Percentiles rank a stretch among this genome's conserved stretches.
These are phyloP conservation scores for Populus hybrid DNA, from an alignment of 441 rosid species.

Conservation along the genomic window DNA sequence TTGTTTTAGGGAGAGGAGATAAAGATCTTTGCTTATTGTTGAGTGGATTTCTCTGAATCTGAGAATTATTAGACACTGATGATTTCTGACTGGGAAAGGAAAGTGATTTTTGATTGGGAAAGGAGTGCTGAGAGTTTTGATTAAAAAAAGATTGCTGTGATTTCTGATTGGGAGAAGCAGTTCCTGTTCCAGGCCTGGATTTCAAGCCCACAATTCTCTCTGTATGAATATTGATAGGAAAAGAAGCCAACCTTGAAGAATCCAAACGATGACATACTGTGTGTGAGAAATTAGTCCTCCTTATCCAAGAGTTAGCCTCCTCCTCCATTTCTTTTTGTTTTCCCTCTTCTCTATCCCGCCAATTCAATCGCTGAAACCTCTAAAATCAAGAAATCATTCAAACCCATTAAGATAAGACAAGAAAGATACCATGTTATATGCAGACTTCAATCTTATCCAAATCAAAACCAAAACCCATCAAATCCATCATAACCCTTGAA, in stretches of 20 bases:
- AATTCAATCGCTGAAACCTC: conserved; percentile 16
- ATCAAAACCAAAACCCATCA: conserved; percentile 22
- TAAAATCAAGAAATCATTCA: conserved; percentile 32
- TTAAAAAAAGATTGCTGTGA: not conserved
- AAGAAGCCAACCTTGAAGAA: conserved; percentile 47
- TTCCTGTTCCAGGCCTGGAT: conserved; percentile 32
- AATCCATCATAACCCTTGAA: conserved; percentile 15
- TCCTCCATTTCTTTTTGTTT: conserved; percentile 52
- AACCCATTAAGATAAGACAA: conserved; percentile 28
- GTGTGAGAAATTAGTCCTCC: conserved; percentile 88
- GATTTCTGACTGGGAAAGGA: conserved; percentile 25
- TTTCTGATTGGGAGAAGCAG: conserved; percentile 28
- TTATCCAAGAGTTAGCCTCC: conserved; percentile 76
- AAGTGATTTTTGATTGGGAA: conserved; percentile 24
- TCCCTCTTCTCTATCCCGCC: not conserved
- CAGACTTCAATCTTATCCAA: conserved; percentile 32
- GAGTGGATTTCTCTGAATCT: conserved; percentile 43
- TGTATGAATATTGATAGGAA: conserved; percentile 37
- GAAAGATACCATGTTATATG: conserved; percentile 20
- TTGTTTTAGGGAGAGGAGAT: conserved; percentile 66
- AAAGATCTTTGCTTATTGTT: conserved; percentile 69
- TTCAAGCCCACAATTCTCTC: conserved; percentile 38
- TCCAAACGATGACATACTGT: conserved; percentile 78
- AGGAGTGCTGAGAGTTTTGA: not conserved
- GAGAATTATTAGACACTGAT: conserved; percentile 21